Evolutionary conservation across 2,329 filamentous ascomycete species (phyloP).

Genomic region (Trichoderma semiorbis): DNA sequence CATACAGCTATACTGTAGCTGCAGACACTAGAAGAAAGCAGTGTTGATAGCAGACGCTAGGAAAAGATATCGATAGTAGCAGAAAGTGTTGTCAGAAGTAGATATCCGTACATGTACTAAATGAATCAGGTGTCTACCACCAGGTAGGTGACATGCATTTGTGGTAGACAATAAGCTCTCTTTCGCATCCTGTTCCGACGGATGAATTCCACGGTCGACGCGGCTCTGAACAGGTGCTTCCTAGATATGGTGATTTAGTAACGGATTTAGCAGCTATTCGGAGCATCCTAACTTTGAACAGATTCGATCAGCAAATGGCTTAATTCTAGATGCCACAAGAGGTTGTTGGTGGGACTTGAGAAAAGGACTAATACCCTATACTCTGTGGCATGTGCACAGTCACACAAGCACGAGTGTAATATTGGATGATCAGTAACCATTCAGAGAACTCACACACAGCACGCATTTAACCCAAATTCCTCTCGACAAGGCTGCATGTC

Average conservation of each 20-base stretch:
- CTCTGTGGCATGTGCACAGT: neutral
- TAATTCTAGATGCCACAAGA: neutral
- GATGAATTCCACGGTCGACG: neutral
- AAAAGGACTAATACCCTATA: neutral
- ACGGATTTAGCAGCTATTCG: too few species aligned
- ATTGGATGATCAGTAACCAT: neutral
- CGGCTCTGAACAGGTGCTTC: neutral
- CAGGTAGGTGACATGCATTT: neutral
- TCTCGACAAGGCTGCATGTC: neutral
- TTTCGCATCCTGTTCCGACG: neutral
- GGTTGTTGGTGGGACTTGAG: neutral
- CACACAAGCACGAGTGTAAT: neutral
- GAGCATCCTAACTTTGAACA: neutral
- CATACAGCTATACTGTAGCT: neutral
- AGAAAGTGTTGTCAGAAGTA: neutral
- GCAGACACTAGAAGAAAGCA: neutral
- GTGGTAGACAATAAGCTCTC: neutral
- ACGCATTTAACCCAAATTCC: neutral
- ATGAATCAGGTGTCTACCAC: neutral
- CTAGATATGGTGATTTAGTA: neutral
- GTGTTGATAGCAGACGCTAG: neutral
- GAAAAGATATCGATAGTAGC: neutral
- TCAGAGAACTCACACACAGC: neutral
- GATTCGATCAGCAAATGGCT: neutral
- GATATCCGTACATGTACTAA: neutral